Percentiles rank a stretch among this genome's conserved stretches.
These are phyloP conservation scores for Ceratobasidium sp. DNA, from an alignment of 1,284 basidiomycete genomes.

Conservation along the genomic window DNA sequence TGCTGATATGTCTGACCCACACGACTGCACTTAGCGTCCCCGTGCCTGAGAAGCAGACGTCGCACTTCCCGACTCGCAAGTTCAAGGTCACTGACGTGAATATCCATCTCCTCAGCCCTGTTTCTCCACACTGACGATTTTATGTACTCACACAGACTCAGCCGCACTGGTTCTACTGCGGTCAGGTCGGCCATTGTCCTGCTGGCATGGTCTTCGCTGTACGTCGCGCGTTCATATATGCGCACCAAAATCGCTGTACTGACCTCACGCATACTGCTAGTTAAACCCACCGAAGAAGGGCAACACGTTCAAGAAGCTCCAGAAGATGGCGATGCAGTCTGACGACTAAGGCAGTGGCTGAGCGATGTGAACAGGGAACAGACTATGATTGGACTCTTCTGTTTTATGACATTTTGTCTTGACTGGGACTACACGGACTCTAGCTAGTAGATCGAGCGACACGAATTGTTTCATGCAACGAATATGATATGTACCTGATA, in stretches of 20 bases:
- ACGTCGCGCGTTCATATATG: background rate
- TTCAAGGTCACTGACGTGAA: conserved; percentile 26
- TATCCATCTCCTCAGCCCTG: background rate
- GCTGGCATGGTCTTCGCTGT: conserved; percentile 46
- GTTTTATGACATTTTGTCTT: background rate
- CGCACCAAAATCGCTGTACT: background rate
- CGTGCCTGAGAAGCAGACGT: conserved; percentile 14
- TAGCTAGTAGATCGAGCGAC: background rate
- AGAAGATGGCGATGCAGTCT: background rate
- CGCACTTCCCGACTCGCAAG: conserved; percentile 24
- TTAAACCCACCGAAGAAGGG: too few species aligned
- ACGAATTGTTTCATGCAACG: background rate
- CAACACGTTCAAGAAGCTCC: too few species aligned
- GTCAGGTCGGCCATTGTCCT: conserved; percentile 33
- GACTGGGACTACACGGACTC: background rate
- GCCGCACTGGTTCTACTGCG: conserved; percentile 47
- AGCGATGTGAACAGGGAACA: background rate
- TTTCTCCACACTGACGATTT: background rate
- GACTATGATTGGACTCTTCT: background rate
- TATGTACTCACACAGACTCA: background rate
- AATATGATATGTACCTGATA: background rate
- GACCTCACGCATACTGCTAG: background rate
- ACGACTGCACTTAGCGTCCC: background rate
- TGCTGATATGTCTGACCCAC: background rate
- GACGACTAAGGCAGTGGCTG: background rate